A percentile compares a stretch with the other conserved stretches of the same genome.
Evolutionary conservation across 2,329 filamentous ascomycete genomes (phyloP).

Genomic region (Botrytis aclada): DNA sequence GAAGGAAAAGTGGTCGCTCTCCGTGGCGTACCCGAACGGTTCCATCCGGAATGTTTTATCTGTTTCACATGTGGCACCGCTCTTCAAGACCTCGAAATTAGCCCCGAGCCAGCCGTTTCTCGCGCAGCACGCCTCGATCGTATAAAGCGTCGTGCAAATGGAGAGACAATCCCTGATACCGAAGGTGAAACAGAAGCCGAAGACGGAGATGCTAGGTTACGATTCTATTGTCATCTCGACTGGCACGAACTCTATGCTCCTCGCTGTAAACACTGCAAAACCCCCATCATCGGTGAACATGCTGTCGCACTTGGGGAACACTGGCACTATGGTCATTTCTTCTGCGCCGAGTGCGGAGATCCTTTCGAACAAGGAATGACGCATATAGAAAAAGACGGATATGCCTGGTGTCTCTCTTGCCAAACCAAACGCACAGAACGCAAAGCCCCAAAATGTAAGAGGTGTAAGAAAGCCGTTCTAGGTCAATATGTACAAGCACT

Average conservation of each 20-base stretch:
- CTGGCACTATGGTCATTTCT: conserved; percentile 97
- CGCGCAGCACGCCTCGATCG: conserved; percentile 70
- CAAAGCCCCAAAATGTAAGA: conserved; percentile 81
- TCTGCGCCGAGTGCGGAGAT: conserved; percentile 97
- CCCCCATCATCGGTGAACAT: conserved; percentile 92
- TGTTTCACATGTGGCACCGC: conserved; percentile 84
- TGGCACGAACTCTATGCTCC: conserved; percentile 95
- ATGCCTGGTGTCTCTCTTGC: conserved; percentile 93
- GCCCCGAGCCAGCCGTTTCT: conserved; percentile 76
- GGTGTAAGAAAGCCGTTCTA: conserved; percentile 79
- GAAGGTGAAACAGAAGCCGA: conserved; percentile 63
- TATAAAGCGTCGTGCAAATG: conserved; percentile 61
- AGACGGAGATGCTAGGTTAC: conserved; percentile 68
- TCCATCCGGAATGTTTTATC: conserved; percentile 90
- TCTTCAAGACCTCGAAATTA: conserved; percentile 94
- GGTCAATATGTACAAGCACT: conserved; percentile 88
- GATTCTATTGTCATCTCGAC: conserved; percentile 98
- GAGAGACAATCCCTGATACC: conserved; percentile 58
- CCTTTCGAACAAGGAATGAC: conserved; percentile 74
- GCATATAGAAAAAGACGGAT: conserved; percentile 91
- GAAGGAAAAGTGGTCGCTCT: conserved; percentile 87
- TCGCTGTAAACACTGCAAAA: conserved; percentile 92
- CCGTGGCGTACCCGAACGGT: conserved; percentile 67
- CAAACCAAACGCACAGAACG: conserved; percentile 90
- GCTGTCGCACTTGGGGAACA: conserved; percentile 90